Evolutionary conservation across 805 yeast species (phyloP).

Genomic region (Jamesozyma piceae): DNA sequence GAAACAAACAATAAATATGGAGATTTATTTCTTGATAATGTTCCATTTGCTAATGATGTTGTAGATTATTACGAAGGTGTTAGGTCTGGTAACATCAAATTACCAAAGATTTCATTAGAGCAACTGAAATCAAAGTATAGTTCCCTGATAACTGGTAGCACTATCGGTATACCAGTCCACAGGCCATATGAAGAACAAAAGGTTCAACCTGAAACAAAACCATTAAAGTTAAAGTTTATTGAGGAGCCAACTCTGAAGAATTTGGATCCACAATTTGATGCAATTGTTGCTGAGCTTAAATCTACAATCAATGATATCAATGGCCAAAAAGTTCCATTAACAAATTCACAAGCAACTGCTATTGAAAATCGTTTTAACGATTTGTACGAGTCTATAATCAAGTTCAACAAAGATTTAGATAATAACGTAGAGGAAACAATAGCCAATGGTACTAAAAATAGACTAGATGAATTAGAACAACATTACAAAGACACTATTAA

Average conservation of each 20-base stretch:
- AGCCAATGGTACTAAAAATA: conserved; percentile 12
- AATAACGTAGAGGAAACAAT: conserved; percentile 10
- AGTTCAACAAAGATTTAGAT: conserved; percentile 12
- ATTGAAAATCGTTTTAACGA: conserved; percentile 11
- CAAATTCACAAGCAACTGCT: conserved; percentile 12
- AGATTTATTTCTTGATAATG: conserved; percentile 51
- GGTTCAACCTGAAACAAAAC: background rate
- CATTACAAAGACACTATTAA: conserved; percentile 18
- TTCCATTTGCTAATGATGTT: conserved; percentile 53
- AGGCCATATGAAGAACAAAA: conserved; percentile 2
- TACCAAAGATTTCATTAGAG: conserved; percentile 10
- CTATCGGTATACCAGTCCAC: conserved; percentile 14
- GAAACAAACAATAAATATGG: conserved; percentile 53
- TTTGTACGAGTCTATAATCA: conserved; percentile 9
- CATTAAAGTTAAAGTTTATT: background rate
- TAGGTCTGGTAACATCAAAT: background rate
- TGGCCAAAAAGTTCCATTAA: conserved; percentile 25
- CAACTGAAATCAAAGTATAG: conserved; percentile 19
- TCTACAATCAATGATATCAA: conserved; percentile 31
- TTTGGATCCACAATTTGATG: conserved; percentile 9
- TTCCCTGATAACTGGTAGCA: conserved; percentile 15
- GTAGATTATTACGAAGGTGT: conserved; percentile 39
- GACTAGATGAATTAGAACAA: conserved; percentile 15
- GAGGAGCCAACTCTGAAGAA: background rate
- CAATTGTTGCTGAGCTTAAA: conserved; percentile 28